Percentiles rank a stretch among this genome's conserved stretches.
Evolutionary conservation across 148 eudicot species (phyloP).

Genomic region (Tetragonia tetragonoides): DNA sequence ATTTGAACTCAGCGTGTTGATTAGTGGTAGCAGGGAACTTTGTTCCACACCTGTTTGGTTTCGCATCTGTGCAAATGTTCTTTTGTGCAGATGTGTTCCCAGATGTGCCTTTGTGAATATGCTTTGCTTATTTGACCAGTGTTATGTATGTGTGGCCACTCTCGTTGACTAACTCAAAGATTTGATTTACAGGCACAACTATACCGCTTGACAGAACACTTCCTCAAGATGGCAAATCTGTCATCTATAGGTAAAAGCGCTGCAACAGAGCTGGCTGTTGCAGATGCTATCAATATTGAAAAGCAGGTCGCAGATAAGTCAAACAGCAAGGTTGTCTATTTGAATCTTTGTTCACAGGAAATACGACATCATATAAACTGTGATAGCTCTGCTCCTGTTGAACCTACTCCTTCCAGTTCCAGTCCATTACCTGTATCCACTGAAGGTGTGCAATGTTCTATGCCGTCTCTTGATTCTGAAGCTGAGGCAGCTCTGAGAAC

Average conservation of each 20-base stretch:
- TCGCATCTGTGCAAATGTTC: neutral
- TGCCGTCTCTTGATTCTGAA: conserved; percentile 38
- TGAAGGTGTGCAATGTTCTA: conserved; percentile 32
- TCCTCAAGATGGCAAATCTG: conserved; percentile 68
- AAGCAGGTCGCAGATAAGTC: conserved; percentile 76
- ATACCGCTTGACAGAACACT: conserved; percentile 86
- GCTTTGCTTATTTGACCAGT: conserved; percentile 4
- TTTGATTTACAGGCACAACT: conserved; percentile 69
- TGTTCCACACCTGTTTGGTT: neutral
- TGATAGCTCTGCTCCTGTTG: conserved; percentile 25
- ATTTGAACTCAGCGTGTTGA: neutral
- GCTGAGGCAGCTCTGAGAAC: conserved; percentile 77
- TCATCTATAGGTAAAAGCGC: conserved; percentile 62
- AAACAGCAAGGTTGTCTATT: conserved; percentile 79
- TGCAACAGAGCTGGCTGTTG: conserved; percentile 88
- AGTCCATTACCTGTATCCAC: conserved; percentile 18
- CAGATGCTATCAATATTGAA: conserved; percentile 92
- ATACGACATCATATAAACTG: conserved; percentile 41
- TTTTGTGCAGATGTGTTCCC: neutral
- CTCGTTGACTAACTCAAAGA: neutral
- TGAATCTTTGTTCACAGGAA: conserved; percentile 86
- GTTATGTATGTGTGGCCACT: neutral
- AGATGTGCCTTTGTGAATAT: neutral
- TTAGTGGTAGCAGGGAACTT: neutral
- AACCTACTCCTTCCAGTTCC: conserved; percentile 31